Base-by-base conservation (phyloP, 495 filamentous ascomycete species). In the Neurospora terricola region DNA sequence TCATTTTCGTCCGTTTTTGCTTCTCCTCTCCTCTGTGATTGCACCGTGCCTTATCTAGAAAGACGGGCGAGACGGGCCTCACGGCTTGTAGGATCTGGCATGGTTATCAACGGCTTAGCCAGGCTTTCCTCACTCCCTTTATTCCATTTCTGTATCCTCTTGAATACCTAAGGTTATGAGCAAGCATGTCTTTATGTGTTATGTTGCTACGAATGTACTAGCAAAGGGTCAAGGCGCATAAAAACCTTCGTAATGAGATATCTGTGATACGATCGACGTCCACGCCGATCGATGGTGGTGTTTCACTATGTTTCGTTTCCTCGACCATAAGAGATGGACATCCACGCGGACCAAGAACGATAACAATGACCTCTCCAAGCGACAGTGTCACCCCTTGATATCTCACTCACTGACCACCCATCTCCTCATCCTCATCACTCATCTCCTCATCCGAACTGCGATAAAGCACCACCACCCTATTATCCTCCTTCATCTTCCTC, bases 21-120 rank as follows among this genome's bases (percentile, higher is more conserved):
- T 75, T 74, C 72, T 83, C 84, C 83, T 84, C 84, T 78, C 84
- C 83, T 83, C 81, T 82, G 78, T 69, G 75, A 76, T 72, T 10
- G 45, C n/a, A 11, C n/a, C n/a, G n/a, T 48, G n/a, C 45, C 9
- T 23, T 23, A 10, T 11, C n/a, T 23, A 77, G 77, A 75, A 84
- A 80, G 80, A 82, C 74, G 78, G 78, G 75, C 21, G 72, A 74
- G 73, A 78, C 78, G 9, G 78, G 84, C 84, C 84, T 85, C 84
- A 78, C 84, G 84, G 84, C 84, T 81, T 79, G 79, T 62, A 76
- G 42, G 9, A 14, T 14, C 5, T 14, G 42, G 42, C 18, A 10
- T 21, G 9, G 18, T 21, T 21, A 45, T 45, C n/a, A 45, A 45
- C 9, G 42, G 9, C n/a, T 21, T 45, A n/a, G 42, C 18, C 42